Base-by-base conservation (phyloP, 352 stramenopile species). In the Lagenidium giganteum region DNA sequence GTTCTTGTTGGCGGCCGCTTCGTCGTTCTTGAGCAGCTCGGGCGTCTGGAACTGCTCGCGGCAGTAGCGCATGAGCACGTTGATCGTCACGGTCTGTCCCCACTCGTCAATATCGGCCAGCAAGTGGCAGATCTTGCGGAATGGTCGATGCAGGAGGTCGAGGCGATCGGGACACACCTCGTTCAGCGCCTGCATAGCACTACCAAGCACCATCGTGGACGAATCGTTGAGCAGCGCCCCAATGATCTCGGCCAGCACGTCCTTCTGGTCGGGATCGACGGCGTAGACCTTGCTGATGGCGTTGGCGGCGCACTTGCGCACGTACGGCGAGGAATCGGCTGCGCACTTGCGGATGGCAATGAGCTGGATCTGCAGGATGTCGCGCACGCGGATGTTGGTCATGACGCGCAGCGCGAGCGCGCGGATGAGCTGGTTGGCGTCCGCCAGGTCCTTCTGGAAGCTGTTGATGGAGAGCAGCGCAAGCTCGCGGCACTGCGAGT, bases 101-200 rank as follows among this genome's bases (percentile, higher is more conserved):
- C 96, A 99, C 63, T 99, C 96, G 72, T 99, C 96, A 47, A 99
- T 95, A 67, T 99, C 96, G 0, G 95, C 96, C n/a, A 99, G 65
- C 42, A 98, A 68, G 57, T 98, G 93, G 74, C 96, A 99, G 26
- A 99, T 71, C 69, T 98, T 98, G 22, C 96, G 82, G 76, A 96
- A 99, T 44, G 78, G 83, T 0, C 66, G 67, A 61, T 99, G 96
- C 26, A 99, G 69, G 21, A 99, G 56, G 50, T 98, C 94, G 36
- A 98, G 75, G 5, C 92, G 73, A 28, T 97, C 70, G 0, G 96
- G 95, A 77, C 95, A 98, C 23, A 99, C 87, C 63, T 99, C 96
- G 31, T 81, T 86, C 45, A 98, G 95, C 5, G 94, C 92, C 54
- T 96, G 85, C 18, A 99, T 83, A 0, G 94, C 94, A 39, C 77